Evolutionary conservation across 1,284 basidiomycete genomes (phyloP).

Genomic region (Mycena sp.): DNA sequence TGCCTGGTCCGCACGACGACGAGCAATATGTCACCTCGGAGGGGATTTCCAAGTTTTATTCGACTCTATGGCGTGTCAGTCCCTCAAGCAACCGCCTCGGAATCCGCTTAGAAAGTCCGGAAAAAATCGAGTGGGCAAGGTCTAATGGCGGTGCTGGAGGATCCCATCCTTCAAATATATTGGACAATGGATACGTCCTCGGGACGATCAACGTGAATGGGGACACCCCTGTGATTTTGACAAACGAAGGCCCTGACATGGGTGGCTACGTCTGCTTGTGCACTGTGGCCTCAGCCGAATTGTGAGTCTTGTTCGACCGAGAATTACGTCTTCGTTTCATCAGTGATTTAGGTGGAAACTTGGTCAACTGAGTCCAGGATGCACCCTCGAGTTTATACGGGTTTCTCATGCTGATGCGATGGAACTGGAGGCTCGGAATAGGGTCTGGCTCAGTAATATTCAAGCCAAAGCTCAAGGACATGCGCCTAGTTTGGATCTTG

Average conservation of each 20-base stretch:
- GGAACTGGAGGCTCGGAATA: not conserved
- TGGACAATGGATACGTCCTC: conserved; percentile 73
- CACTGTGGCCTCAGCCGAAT: conserved; percentile 59
- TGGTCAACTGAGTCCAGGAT: conserved; percentile 67
- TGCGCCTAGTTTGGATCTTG: not conserved
- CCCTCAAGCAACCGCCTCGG: conserved; percentile 70
- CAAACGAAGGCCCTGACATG: conserved; percentile 72
- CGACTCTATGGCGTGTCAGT: conserved; percentile 60
- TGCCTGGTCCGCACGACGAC: conserved; percentile 74
- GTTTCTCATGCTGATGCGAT: conserved; percentile 53
- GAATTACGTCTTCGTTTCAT: not conserved
- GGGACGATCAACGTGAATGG: conserved; percentile 76
- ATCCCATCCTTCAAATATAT: conserved; percentile 76
- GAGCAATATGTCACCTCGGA: conserved; percentile 60
- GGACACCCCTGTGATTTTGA: conserved; percentile 76
- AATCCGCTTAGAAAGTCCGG: conserved; percentile 57
- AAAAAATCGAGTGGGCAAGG: conserved; percentile 67
- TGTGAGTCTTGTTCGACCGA: conserved; percentile 46
- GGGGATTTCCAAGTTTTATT: conserved; percentile 60
- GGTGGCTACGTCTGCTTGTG: conserved; percentile 69
- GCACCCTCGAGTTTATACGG: conserved; percentile 58
- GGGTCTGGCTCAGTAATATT: not conserved
- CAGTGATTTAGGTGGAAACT: conserved; percentile 63
- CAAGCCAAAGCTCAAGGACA: not conserved
- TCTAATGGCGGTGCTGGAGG: conserved; percentile 75